Evolutionary conservation across 768 basidiomycete species (phyloP), one percentile per base, ranked within the genome.

Genomic region (Russula virescens): DNA sequence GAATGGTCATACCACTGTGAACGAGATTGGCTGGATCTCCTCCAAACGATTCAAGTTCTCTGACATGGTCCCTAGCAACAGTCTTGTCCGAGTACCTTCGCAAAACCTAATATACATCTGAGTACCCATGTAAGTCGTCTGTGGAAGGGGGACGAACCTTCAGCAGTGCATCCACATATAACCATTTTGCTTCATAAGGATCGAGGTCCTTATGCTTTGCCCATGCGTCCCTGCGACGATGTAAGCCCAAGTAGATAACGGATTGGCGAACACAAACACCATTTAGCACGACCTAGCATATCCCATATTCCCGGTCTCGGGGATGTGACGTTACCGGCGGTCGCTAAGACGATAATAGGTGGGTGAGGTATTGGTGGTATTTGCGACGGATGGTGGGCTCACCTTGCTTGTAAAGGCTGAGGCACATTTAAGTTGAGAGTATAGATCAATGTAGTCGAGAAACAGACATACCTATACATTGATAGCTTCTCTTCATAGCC

Each of bases 341-440:
- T 98, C 5, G 93, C 94, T 94, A 71, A 42, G 53, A 55, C 40
- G 11, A 25, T 35, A 25, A 31, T 19, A 58, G 10, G 34, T 54
- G 38, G 63, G 48, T 26, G 43, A 55, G 26, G 50, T 45, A 11
- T 21, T 26, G 8, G n/a, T 26, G 8, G n/a, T 52, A 23, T 26
- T 14, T 23, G 34, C 18, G 40, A 35, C 13, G 19, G 34, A 53
- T 13, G n/a, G 40, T 25, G 19, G 16, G 42, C 68, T 63, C 59
- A 94, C 93, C 93, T 85, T 97, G 94, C 74, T 96, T 96, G 75
- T 91, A 96, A 69, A 94, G 79, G 74, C 92, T 94, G 61, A 43
- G 42, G 25, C 13, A 43, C 8, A 45, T 25, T 31, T 48, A 35
- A 55, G 46, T 34, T 18, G 25, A 40, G 46, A 21, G 11, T 25